Evolutionary conservation across 2,329 filamentous ascomycete genomes (phyloP), one percentile per base, ranked within the genome.

Genomic region (Trichoderma simmonsii): DNA sequence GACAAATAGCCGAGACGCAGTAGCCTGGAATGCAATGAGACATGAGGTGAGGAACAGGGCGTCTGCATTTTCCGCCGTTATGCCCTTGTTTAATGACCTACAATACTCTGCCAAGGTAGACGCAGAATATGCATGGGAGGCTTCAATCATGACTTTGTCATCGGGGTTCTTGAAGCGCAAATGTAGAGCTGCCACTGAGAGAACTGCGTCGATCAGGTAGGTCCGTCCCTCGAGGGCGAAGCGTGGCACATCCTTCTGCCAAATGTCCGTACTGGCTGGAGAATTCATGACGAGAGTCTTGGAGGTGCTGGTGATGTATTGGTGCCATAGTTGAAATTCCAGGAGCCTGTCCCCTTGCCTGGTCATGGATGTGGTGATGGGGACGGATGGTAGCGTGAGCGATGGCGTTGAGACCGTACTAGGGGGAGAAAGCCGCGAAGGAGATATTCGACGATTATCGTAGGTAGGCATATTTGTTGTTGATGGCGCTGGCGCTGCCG

Each of bases 11-110:
- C 91, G 83, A 63, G 89, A 85, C 54, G 92, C 84, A 32, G 89
- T 86, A 75, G 92, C 84, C 79, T 94, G 85, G 79, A 93, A 89
- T 77, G 92, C 83, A 78, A 94, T 89, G 75, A 92, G 82, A 3
- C 89, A 84, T 1, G 89, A 85, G 0, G 89, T 91, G 26, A 90
- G 81, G 75, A 91, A 91, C 1, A 91, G 82, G 0, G 88, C 85
- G 77, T 91, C 89, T 9, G 89, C 89, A 71, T 91, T 91, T 36
- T 82, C 80, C 36, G 86, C 83, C 34, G 85, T 87, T 71, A 91
- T 88, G 30, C 89, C 89, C 36, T 82, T 82, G 59, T 85, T 86
- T 34, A 91, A 81, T 1, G 85, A 84, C 3, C 84, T 82, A 73
- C 88, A 88, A 77, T 91, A 91, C 71, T 89, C 86, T 51, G 87